phyloP scores from a whole-genome alignment of 306 rosid species.

The Neltuma alba region DNA sequence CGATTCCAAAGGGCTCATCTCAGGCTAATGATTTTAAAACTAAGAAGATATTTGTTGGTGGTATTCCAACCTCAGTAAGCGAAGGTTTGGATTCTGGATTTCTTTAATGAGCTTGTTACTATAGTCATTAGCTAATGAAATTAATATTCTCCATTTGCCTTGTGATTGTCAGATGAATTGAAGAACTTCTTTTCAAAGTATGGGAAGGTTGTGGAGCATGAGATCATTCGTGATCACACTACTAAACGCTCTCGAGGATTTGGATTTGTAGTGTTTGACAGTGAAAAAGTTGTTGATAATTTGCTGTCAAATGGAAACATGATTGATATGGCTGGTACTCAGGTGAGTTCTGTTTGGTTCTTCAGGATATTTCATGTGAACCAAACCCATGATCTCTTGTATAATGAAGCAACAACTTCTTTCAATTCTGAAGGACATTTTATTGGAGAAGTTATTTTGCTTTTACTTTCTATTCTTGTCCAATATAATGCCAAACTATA shows the following conservation, averaged over 20 bases:
- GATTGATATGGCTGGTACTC: slow-evolving; percentile 93
- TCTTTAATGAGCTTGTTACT: background rate
- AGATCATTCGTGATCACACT: slow-evolving; percentile 83
- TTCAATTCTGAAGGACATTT: background rate
- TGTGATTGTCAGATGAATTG: slow-evolving; percentile 60
- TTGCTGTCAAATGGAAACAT: slow-evolving; percentile 81
- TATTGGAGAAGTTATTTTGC: slow-evolving; percentile 2
- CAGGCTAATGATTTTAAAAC: slow-evolving; percentile 83
- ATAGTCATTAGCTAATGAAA: background rate
- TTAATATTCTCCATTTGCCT: background rate
- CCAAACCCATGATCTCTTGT: background rate
- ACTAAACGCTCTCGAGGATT: slow-evolving; percentile 90
- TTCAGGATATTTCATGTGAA: background rate
- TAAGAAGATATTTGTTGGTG: slow-evolving; percentile 91
- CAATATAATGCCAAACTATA: slow-evolving; percentile 1
- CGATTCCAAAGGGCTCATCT: slow-evolving; percentile 88
- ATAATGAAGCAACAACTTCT: background rate
- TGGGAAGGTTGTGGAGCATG: slow-evolving; percentile 85
- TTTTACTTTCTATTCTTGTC: slow-evolving; percentile 13
- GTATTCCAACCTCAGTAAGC: slow-evolving; percentile 71
- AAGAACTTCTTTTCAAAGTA: slow-evolving; percentile 68
- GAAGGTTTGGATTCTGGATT: slow-evolving; percentile 58
- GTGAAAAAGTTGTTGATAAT: slow-evolving; percentile 88
- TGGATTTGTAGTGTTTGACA: slow-evolving; percentile 87
- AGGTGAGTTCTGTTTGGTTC: slow-evolving; percentile 71